These are phyloP conservation scores for Yueomyces sinensis DNA, from an alignment of 805 yeast species.

Conservation along the genomic window DNA sequence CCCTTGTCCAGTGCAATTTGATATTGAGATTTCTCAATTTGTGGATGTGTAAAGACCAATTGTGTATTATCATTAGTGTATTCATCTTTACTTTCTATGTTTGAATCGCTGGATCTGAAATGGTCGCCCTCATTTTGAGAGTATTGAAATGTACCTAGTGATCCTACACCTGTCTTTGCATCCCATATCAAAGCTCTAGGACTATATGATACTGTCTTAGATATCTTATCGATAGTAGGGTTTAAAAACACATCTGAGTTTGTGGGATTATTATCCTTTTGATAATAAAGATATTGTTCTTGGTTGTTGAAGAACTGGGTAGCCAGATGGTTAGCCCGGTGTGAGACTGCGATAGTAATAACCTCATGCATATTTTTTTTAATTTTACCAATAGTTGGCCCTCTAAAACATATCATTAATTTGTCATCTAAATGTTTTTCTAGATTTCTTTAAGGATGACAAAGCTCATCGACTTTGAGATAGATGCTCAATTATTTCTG, in stretches of 20 bases:
- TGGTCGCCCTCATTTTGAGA: slow-evolving; percentile 17
- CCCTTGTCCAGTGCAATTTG: slow-evolving; percentile 51
- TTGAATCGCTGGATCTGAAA: slow-evolving; percentile 3
- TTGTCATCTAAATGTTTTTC: too few relatives aligned
- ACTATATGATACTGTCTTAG: slow-evolving; percentile 45
- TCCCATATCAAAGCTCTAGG: slow-evolving; percentile 84
- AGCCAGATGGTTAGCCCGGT: slow-evolving; percentile 56
- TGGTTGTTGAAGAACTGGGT: slow-evolving; percentile 77
- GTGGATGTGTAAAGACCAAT: slow-evolving; percentile 23
- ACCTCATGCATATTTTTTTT: slow-evolving; percentile 66
- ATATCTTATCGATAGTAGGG: slow-evolving; percentile 25
- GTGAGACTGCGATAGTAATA: slow-evolving; percentile 61
- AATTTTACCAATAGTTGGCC: too few relatives aligned
- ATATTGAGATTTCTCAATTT: slow-evolving; percentile 39
- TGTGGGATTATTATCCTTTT: slow-evolving; percentile 1
- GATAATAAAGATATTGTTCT: slow-evolving; percentile 44
- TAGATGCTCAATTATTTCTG: too few relatives aligned
- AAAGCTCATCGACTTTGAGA: too few relatives aligned
- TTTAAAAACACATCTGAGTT: slow-evolving; percentile 29
- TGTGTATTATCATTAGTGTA: slow-evolving; percentile 2
- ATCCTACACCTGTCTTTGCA: slow-evolving; percentile 61
- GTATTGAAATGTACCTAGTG: slow-evolving; percentile 44
- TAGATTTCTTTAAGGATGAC: too few relatives aligned
- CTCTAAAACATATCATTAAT: too few relatives aligned
- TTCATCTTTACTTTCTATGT: not conserved